Evolutionary conservation across 148 eudicot genomes (phyloP).

Genomic region (Rhododendron vialii): DNA sequence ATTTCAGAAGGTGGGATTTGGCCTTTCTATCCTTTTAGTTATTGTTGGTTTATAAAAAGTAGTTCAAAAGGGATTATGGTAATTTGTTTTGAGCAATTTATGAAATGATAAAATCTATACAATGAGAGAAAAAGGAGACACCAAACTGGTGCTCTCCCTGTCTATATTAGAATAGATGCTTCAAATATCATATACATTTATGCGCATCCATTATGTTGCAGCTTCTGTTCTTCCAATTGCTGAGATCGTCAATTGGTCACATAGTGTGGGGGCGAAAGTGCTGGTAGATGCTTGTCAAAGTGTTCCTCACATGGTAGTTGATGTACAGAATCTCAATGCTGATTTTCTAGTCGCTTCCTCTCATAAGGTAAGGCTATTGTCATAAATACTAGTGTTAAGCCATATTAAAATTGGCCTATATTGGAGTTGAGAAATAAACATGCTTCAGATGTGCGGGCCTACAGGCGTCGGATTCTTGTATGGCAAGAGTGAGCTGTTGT

Average conservation of each 20-base stretch:
- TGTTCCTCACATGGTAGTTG: conserved; percentile 98
- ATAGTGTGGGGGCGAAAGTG: conserved; percentile 85
- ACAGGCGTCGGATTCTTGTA: conserved; percentile 97
- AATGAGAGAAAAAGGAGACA: too few species aligned
- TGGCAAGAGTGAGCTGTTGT: conserved; percentile 75
- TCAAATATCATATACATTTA: neutral
- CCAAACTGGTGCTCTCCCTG: too few species aligned
- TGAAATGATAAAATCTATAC: too few species aligned
- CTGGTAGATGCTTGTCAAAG: conserved; percentile 99
- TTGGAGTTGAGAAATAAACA: conserved; percentile 51
- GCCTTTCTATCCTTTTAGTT: too few species aligned
- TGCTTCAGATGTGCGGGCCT: conserved; percentile 99
- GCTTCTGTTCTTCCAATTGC: conserved; percentile 86
- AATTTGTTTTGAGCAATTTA: too few species aligned
- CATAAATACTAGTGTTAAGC: conserved; percentile 12
- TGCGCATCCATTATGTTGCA: conserved; percentile 22
- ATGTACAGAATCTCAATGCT: conserved; percentile 78
- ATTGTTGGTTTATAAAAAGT: too few species aligned
- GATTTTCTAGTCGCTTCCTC: conserved; percentile 99
- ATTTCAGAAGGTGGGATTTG: too few species aligned
- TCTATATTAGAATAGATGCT: neutral
- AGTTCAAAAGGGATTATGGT: too few species aligned
- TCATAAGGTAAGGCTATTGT: conserved; percentile 70
- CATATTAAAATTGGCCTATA: conserved; percentile 1
- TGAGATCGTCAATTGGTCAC: conserved; percentile 78